Conservation (phyloP, 306 rosid genomes). For the Quercus agrifolia region DNA sequence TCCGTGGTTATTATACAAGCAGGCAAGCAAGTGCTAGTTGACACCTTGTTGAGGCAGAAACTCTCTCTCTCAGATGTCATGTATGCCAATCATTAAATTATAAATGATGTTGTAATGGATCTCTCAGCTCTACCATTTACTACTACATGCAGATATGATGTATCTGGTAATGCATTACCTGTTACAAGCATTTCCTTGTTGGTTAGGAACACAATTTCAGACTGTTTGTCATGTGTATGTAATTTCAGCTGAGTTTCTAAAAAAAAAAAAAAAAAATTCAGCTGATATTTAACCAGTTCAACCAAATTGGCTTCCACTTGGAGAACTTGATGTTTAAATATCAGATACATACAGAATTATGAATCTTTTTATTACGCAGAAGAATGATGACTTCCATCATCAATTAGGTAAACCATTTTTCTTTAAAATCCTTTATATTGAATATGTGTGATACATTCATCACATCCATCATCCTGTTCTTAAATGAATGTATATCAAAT, state of each 20-base stretch:
- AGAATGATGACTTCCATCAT: too few relatives aligned
- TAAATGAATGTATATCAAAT: too few relatives aligned
- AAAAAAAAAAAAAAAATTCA: background rate
- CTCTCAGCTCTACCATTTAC: slow-evolving; percentile 16
- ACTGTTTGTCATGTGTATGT: background rate
- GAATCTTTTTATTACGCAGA: background rate
- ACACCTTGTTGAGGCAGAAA: slow-evolving; percentile 22
- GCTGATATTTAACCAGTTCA: background rate
- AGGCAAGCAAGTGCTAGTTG: slow-evolving; percentile 55
- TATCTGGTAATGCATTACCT: background rate
- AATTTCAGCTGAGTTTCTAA: background rate
- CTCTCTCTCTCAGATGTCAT: slow-evolving; percentile 27
- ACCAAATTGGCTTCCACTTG: background rate
- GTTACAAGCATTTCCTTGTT: background rate
- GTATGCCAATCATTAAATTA: slow-evolving; percentile 31
- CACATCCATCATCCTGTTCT: too few relatives aligned
- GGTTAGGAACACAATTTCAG: background rate
- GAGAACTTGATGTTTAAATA: background rate
- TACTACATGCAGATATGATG: slow-evolving; percentile 1
- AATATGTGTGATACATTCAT: too few relatives aligned
- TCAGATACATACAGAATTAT: background rate
- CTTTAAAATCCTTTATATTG: too few relatives aligned
- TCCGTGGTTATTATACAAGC: slow-evolving; percentile 33
- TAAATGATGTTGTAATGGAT: slow-evolving; percentile 32
- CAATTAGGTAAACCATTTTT: too few relatives aligned